Conservation (phyloP, 2,329 filamentous ascomycete species). For the Cladosporium oxysporum region DNA sequence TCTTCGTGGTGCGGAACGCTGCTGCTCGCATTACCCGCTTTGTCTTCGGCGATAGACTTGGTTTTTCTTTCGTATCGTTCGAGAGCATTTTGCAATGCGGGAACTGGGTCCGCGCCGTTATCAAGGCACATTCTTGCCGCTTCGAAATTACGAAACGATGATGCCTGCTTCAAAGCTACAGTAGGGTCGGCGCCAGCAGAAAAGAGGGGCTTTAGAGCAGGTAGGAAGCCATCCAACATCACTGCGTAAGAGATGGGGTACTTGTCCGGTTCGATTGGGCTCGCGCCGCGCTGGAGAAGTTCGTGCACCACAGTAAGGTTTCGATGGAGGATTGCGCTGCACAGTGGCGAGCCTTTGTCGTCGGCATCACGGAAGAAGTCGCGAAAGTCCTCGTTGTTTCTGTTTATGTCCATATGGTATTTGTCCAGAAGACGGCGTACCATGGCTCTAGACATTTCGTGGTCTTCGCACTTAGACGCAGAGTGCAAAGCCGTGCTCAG, state of each 20-base stretch:
- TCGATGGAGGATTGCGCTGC: constrained; percentile 18
- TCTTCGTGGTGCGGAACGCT: too few relatives aligned
- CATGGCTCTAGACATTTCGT: constrained; percentile 17
- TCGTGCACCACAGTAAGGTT: constrained; percentile 22
- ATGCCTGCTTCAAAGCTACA: not conserved
- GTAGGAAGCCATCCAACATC: constrained; percentile 8
- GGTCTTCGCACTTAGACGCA: constrained; percentile 19
- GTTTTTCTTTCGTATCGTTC: too few relatives aligned
- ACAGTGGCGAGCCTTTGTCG: constrained; percentile 22
- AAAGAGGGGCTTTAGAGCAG: constrained; percentile 19
- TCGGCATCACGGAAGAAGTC: constrained; percentile 8
- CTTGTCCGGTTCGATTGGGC: not conserved
- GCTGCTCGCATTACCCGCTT: too few relatives aligned
- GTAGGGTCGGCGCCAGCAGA: constrained; percentile 18
- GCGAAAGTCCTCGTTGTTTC: constrained; percentile 19
- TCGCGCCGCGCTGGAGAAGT: constrained; percentile 20
- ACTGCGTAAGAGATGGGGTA: constrained; percentile 2
- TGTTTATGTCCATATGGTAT: constrained; percentile 23
- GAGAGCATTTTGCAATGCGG: too few relatives aligned
- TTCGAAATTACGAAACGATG: too few relatives aligned
- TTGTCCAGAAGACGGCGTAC: constrained; percentile 21
- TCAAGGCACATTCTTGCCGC: too few relatives aligned
- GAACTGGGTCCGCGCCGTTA: too few relatives aligned
- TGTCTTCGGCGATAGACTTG: too few relatives aligned
- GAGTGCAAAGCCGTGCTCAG: constrained; percentile 20